phyloP scores from a whole-genome alignment of 495 filamentous ascomycete species.

The Beverwykella pulmonaria region DNA sequence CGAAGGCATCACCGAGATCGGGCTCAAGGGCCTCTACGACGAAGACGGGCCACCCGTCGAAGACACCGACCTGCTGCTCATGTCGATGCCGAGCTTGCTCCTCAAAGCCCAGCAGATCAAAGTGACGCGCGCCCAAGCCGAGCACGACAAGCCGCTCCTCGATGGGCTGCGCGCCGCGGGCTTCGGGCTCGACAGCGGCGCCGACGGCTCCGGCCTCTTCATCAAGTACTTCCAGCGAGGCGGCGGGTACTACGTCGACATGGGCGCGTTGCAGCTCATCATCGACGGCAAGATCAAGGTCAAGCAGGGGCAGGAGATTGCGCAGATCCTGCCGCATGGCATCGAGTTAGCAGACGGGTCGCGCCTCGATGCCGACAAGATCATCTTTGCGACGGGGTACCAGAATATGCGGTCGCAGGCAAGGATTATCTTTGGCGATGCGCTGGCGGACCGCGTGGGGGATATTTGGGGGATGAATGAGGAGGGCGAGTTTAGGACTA shows the following conservation, averaged over 20 bases:
- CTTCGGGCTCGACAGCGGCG: slow-evolving; percentile 69
- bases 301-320: slow-evolving; percentile 69
- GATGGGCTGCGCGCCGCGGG: slow-evolving; percentile 66
- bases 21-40: slow-evolving; percentile 62
- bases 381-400: slow-evolving; percentile 83
- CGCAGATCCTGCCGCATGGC: slow-evolving; percentile 59
- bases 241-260: slow-evolving; percentile 57
- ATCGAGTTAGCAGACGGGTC: slow-evolving; percentile 68
- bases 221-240: slow-evolving; percentile 61
- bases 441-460: slow-evolving; percentile 60
- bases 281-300: slow-evolving; percentile 74
- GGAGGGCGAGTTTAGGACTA: slow-evolving; percentile 69
- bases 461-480: slow-evolving; percentile 79
- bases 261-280: slow-evolving; percentile 73
- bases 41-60: slow-evolving; percentile 63
- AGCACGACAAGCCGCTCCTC: slow-evolving; percentile 58
- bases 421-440: slow-evolving; percentile 68
- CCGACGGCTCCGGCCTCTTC: slow-evolving; percentile 65
- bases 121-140: slow-evolving; percentile 51
- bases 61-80: slow-evolving; percentile 59
- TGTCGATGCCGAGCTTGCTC: slow-evolving; percentile 8
- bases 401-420: slow-evolving; percentile 72
- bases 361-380: slow-evolving; percentile 72
- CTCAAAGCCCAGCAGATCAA: slow-evolving; percentile 22
- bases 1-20: slow-evolving; percentile 38